phyloP scores from a whole-genome alignment of 257 asterid genomes.

The Solanum etuberosum region DNA sequence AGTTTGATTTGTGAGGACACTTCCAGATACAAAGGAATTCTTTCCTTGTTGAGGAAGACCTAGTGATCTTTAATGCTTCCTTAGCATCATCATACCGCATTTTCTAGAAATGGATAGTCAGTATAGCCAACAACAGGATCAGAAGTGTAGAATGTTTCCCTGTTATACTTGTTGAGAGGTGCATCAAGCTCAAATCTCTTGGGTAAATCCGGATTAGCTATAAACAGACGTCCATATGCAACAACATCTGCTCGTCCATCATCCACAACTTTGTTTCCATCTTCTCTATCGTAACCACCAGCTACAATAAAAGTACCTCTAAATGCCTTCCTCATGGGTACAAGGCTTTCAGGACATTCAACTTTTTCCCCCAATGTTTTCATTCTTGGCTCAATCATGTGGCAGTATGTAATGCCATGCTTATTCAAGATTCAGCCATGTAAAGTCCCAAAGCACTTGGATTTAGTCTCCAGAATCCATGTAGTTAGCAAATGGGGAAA shows the following conservation, averaged over 20 bases:
- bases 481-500: background rate
- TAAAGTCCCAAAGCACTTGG: background rate
- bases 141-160: background rate
- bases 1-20: background rate
- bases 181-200: background rate
- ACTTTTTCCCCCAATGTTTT: background rate
- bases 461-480: background rate
- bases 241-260: background rate
- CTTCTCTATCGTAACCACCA: background rate
- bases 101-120: background rate
- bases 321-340: background rate
- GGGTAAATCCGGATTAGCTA: background rate
- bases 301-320: background rate
- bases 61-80: background rate
- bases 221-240: background rate
- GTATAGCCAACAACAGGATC: background rate
- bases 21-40: background rate
- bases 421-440: background rate
- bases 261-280: background rate
- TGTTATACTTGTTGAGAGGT: background rate
- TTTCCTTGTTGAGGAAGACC: background rate
- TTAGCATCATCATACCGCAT: background rate
- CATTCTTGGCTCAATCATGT: background rate
- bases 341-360: background rate
- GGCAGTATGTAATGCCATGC: background rate